Conservation (phyloP, 2,329 filamentous ascomycete genomes). For the Exophiala mesophila region DNA sequence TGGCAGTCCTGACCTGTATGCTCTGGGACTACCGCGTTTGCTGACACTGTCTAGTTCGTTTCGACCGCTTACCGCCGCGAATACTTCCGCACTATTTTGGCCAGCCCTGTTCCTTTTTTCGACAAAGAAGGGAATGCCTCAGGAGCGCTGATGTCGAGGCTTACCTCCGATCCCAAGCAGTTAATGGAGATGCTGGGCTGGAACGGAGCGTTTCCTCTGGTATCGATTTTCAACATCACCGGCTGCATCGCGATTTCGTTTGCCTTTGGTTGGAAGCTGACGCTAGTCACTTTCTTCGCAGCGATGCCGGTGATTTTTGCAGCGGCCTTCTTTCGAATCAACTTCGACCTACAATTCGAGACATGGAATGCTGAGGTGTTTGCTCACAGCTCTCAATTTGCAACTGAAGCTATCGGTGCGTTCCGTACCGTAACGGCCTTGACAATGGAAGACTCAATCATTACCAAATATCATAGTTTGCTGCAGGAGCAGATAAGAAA, state of each 20-base stretch:
- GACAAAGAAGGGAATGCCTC: slow-evolving; percentile 45
- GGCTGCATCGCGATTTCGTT: slow-evolving; percentile 65
- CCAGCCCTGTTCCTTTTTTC: slow-evolving; percentile 41
- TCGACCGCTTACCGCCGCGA: slow-evolving; percentile 38
- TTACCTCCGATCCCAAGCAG: slow-evolving; percentile 47
- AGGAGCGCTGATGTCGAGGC: slow-evolving; percentile 44
- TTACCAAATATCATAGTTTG: slow-evolving; percentile 55
- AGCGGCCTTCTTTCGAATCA: slow-evolving; percentile 39
- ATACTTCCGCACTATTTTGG: slow-evolving; percentile 44
- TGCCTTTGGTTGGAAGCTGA: slow-evolving; percentile 71
- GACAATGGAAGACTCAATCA: slow-evolving; percentile 64
- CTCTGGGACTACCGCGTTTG: no score
- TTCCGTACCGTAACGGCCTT: slow-evolving; percentile 68
- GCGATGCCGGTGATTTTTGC: slow-evolving; percentile 48
- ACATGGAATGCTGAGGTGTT: slow-evolving; percentile 23
- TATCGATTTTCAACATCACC: slow-evolving; percentile 61
- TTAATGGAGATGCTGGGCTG: slow-evolving; percentile 48
- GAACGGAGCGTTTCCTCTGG: slow-evolving; percentile 69
- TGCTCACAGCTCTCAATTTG: slow-evolving; percentile 66
- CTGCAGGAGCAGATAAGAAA: slow-evolving; percentile 54
- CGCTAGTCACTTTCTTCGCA: slow-evolving; percentile 61
- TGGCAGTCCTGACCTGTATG: no score
- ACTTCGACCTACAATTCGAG: slow-evolving; percentile 23
- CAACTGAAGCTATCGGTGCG: slow-evolving; percentile 67
- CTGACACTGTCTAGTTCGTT: no score